Conservation (phyloP, 257 asterid genomes). For the Solanum dulcamara region DNA sequence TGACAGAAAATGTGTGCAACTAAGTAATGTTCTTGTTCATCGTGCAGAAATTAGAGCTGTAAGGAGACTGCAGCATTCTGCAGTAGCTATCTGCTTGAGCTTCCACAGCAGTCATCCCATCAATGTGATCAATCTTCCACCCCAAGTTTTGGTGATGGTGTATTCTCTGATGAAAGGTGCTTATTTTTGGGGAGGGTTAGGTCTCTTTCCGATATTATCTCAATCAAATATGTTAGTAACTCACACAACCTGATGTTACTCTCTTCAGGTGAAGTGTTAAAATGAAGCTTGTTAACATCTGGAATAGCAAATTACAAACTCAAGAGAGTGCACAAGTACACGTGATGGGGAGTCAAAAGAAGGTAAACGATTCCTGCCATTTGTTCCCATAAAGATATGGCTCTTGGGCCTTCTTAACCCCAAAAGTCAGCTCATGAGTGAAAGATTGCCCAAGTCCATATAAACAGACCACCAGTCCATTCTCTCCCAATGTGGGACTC, state of each 20-base stretch:
- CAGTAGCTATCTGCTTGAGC: constrained; percentile 18
- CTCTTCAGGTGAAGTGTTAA: constrained; percentile 32
- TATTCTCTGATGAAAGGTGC: constrained; percentile 27
- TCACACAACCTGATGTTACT: not conserved
- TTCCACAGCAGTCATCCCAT: constrained; percentile 15
- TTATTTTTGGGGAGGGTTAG: not conserved
- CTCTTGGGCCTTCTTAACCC: too few species aligned
- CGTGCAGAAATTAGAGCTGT: constrained; percentile 31
- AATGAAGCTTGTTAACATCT: constrained; percentile 11
- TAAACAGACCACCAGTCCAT: too few species aligned
- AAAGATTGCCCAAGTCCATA: too few species aligned
- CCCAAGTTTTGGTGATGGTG: constrained; percentile 18
- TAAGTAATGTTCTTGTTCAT: not conserved
- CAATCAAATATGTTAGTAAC: not conserved
- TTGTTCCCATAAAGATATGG: too few species aligned
- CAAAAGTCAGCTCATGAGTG: too few species aligned
- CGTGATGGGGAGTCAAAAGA: constrained; percentile 14
- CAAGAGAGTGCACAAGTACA: not conserved
- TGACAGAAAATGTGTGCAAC: not conserved
- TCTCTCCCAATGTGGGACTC: too few species aligned
- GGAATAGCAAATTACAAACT: constrained; percentile 16
- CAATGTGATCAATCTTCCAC: constrained; percentile 16
- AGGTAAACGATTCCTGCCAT: constrained; percentile 16
- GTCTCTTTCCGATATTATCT: not conserved
- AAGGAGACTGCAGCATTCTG: constrained; percentile 13